phyloP scores from a whole-genome alignment of 108 stramenopile species.

The Fistulifera pelliculosa region DNA sequence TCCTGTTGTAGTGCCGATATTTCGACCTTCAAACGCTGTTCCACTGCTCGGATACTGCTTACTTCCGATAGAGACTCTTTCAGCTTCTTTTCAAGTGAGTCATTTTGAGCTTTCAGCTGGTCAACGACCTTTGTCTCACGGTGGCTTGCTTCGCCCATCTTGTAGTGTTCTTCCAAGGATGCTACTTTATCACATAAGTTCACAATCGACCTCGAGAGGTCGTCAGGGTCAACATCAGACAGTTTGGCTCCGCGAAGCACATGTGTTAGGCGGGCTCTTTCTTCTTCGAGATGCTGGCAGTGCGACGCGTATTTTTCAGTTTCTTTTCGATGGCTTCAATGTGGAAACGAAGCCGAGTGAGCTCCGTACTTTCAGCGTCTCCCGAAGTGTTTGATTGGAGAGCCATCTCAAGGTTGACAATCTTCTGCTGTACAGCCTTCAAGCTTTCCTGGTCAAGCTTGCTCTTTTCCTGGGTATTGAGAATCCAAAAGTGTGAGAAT shows the following conservation, averaged over 20 bases:
- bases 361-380: constrained; percentile 25
- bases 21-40: constrained; percentile 16
- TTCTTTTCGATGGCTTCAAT: constrained; percentile 71
- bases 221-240: constrained; percentile 38
- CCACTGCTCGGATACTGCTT: constrained; percentile 11
- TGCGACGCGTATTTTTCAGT: constrained; percentile 68
- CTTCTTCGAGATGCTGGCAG: constrained; percentile 64
- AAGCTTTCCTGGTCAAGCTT: constrained; percentile 36
- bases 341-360: constrained; percentile 43
- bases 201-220: constrained; percentile 43
- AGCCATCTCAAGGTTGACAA: constrained; percentile 12
- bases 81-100: constrained; percentile 9
- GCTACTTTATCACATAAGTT: constrained; percentile 52
- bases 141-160: too few relatives aligned
- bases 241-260: constrained; percentile 27
- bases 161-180: constrained; percentile 27
- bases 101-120: constrained; percentile 31
- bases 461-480: constrained; percentile 39
- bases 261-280: constrained; percentile 49
- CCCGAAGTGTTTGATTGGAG: constrained; percentile 10
- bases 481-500: constrained; percentile 9
- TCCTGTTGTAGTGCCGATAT: constrained; percentile 20
- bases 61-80: constrained; percentile 4
- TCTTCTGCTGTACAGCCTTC: constrained; percentile 28
- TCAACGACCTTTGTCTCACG: constrained; percentile 19